Base-by-base conservation (phyloP, 129 eudicot species). In the Flaveria trinervia region DNA sequence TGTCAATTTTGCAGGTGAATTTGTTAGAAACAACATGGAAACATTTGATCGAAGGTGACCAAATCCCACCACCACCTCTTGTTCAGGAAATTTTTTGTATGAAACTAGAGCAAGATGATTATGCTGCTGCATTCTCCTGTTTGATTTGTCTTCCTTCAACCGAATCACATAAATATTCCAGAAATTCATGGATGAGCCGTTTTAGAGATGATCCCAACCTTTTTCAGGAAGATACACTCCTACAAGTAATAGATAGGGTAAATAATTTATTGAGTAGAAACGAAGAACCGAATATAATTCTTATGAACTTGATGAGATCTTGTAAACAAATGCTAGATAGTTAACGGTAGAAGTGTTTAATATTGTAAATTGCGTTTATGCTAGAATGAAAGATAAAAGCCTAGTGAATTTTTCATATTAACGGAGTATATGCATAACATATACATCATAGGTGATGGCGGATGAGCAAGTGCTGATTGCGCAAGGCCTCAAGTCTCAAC, bases 11-110 rank as follows among this genome's bases (percentile, higher is more conserved):
- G 51, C 68, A 94, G 98, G 86, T 54, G 65, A 83, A 81, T 71
- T 14, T 87, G 57, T 60, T 94, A 72, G 97, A 91, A 68, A 82
- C 80, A 72, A 89, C 97, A 0, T 94, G 98, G 98, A 81, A 86
- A 75, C 92, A 85, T 72, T 76, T 94, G 80, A 78, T 83, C 43
- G 82, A 83, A 26, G 74, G 83, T 13, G 85, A 87, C 74, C 97
- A 87, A 59, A 70, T 66, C 46, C 96, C 96, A 68, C 93, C 97
- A 49, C 89, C 87, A 25, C 74, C 39, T 49, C 88, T 94, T 59
- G 75, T 84, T 43, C 82, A 79, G 44, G 97, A 86, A 74, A 86
- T 92, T 90, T 94, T 91, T 64, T 70, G 86, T 68, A n/a, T 83
- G 75, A 91, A 86, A 62, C 52, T 94, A 73, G 84, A 84, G 86